These are phyloP conservation scores for Clausena lansium DNA, from an alignment of 345 rosid species.

Conservation along the genomic window DNA sequence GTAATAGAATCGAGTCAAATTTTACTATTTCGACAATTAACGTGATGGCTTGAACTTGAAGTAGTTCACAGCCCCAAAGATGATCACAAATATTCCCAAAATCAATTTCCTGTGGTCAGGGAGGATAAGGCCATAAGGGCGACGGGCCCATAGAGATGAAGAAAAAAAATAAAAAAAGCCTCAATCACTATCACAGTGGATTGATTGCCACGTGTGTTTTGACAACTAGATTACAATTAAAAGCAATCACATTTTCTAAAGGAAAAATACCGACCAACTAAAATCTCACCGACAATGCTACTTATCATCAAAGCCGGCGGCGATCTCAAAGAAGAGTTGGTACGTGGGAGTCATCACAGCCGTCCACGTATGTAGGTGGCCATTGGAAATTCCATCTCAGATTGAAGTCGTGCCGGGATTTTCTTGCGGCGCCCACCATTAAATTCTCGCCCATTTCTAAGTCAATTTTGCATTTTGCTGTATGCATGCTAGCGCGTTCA, in stretches of 20 bases:
- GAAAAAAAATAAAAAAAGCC: too few species aligned
- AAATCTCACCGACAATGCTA: not conserved
- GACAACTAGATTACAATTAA: not conserved
- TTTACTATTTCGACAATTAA: too few species aligned
- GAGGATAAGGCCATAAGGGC: not conserved
- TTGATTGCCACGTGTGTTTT: not conserved
- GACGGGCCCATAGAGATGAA: not conserved
- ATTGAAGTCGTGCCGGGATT: conserved; percentile 20
- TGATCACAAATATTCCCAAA: not conserved
- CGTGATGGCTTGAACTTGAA: not conserved
- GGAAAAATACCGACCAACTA: not conserved
- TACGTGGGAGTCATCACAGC: not conserved
- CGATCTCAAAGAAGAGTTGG: not conserved
- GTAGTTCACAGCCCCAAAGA: not conserved
- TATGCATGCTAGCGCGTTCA: too few species aligned
- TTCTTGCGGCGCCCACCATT: conserved; percentile 20
- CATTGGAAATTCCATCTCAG: not conserved
- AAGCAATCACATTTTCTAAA: not conserved
- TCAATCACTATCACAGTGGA: not conserved
- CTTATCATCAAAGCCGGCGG: not conserved
- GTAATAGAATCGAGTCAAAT: too few species aligned
- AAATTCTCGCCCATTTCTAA: not conserved
- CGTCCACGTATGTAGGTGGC: not conserved
- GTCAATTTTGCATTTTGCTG: not conserved
- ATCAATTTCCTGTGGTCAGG: not conserved